Base-by-base conservation (phyloP, 768 basidiomycete genomes). In the Psilocybe cyanescens region DNA sequence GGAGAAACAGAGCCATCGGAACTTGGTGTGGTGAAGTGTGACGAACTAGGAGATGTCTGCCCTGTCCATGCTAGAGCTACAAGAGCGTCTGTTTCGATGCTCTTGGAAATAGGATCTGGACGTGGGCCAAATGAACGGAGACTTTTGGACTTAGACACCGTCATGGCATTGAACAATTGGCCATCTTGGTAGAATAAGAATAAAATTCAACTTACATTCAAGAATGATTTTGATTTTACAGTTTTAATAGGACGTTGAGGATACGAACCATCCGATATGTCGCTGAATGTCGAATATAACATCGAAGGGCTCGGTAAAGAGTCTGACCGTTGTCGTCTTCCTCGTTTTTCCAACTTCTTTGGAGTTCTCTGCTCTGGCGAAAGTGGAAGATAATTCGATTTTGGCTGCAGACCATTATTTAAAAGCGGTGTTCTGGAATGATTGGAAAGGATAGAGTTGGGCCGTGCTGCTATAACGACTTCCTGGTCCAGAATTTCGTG, bases 31-130 rank as follows among this genome's bases (percentile, higher is more conserved):
- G 59, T 31, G 31, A 56, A 57, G 33, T 68, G 60, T 14, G 65
- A 60, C 3, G 59, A 55, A 24, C 60, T 65, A 11, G 66, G 33
- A 16, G 65, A 61, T 16, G 64, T 44, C 35, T 69, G 65, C 12
- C 74, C 74, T 3, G 70, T 74, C 74, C 74, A 75, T 47, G 74
- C 72, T 0, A 74, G 65, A 19, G 73, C 71, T 31, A 71, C 71
- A 9, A 75, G 63, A n/a, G 69, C 70, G 41, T 69, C 69, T 9
- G 74, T 75, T 33, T 70, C 66, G 24, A 72, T 67, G 48, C 65
- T 67, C 29, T 68, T 62, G 6, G 68, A 64, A 4, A 68, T 45
- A 8, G 62, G 67, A 16, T 56, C 62, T 30, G 70, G 69, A n/a
- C 69, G 67, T 16, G 71, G 70, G 7, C 63, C 57, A 49, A 58